Evolutionary conservation across 371 early-diverging fungal species (phyloP).

Genomic region (Rhizopus arrhizus): DNA sequence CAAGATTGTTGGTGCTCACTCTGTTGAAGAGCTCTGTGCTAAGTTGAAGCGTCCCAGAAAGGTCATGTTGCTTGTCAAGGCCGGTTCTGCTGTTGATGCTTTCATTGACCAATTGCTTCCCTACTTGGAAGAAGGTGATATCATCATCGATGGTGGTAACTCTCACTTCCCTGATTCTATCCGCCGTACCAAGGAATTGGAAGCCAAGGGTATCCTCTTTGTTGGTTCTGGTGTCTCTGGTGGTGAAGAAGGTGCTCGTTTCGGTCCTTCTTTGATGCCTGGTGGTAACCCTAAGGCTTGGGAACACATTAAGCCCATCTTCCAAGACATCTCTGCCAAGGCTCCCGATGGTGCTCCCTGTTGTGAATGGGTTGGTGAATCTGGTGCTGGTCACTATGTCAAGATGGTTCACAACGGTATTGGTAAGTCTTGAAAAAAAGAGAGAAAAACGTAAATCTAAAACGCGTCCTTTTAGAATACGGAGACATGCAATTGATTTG

Average conservation of each 20-base stretch:
- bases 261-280: slow-evolving; percentile 98
- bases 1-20: slow-evolving; percentile 91
- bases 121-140: slow-evolving; percentile 88
- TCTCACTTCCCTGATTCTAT: slow-evolving; percentile 98
- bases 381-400: slow-evolving; percentile 99
- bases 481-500: slow-evolving; percentile 99
- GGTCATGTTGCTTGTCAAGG: slow-evolving; percentile 98
- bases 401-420: slow-evolving; percentile 99
- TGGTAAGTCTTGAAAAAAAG: slow-evolving; percentile 29
- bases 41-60: slow-evolving; percentile 94
- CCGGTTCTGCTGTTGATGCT: slow-evolving; percentile 94
- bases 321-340: slow-evolving; percentile 94
- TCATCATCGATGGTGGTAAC: slow-evolving; percentile 99
- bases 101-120: slow-evolving; percentile 90
- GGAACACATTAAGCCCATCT: slow-evolving; percentile 90
- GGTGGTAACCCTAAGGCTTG: slow-evolving; percentile 95
- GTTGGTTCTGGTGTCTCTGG: slow-evolving; percentile 99
- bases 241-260: slow-evolving; percentile 99
- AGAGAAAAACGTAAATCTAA: not conserved
- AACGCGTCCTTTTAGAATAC: slow-evolving; percentile 71
- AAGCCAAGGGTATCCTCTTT: slow-evolving; percentile 89
- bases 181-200: slow-evolving; percentile 85
- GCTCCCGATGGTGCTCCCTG: slow-evolving; percentile 88
- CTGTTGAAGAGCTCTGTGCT: slow-evolving; percentile 89
- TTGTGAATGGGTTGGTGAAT: slow-evolving; percentile 99